Base-by-base conservation (phyloP, 2,329 filamentous ascomycete genomes). In the Venturia nashicola region DNA sequence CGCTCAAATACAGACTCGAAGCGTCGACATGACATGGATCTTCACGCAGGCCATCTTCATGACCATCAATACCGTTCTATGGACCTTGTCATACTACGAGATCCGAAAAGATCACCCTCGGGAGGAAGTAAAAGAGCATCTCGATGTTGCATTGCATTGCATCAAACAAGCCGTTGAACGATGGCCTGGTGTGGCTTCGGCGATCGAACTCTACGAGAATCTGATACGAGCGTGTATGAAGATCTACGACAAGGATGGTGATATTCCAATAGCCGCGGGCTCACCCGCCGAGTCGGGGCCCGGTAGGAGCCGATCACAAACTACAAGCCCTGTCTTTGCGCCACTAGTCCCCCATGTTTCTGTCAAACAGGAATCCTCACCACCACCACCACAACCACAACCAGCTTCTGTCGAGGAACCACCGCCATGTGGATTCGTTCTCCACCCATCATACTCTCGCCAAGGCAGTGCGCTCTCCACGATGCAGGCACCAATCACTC, bases 31-130 rank as follows among this genome's bases (percentile, higher is more conserved):
- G 66, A 97, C 92, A 0, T 97, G 93, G 93, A 87, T 96, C 54
- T 96, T 96, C 71, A 85, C 96, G 0, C 83, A 96, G 65, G 86
- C 88, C 23, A 82, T 97, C 48, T 97, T 95, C 77, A 94, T 95
- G 85, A 86, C 90, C 5, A 82, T 97, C 65, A 97, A 96, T 72
- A 92, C 90, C 5, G 83, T 97, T 61, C 82, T 99, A 0, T 99
- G 94, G 94, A 86, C 89, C 1, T 82, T 96, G 8, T 96, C 92
- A 0, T 97, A 96, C 71, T 82, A 87, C 3, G 88, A 93, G 68
- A 86, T 97, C 32, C 87, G 94, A 57, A 82, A 83, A 63, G 79
- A 83, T 20, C 88, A 96, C 72, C 74, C 82, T 4, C 84, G 86
- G 23, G 86, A 91, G 55, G 87, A 94, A 67, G 87, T 96, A 0